Percentiles rank a stretch among this genome's conserved stretches.
Evolutionary conservation across 140 eudicot genomes (phyloP).

Genomic region (Stevia rebaudiana): DNA sequence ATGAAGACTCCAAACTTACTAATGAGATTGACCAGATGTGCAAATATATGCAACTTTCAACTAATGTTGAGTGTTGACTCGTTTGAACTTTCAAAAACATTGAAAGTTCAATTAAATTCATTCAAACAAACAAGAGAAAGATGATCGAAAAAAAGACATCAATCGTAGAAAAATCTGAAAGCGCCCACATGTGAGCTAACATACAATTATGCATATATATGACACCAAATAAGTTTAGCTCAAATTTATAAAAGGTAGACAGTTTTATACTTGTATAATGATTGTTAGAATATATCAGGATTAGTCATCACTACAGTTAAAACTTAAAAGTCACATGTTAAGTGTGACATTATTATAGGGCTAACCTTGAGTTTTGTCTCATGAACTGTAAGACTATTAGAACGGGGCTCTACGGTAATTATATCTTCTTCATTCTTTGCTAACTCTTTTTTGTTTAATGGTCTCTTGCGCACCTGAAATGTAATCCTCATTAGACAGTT

Average conservation of each 20-base stretch:
- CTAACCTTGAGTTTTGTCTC: conserved; percentile 64
- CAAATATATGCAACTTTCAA: background rate
- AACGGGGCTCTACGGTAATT: conserved; percentile 47
- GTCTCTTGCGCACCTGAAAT: conserved; percentile 93
- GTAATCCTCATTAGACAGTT: conserved; percentile 7
- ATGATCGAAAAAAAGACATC: background rate
- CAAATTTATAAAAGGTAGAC: background rate
- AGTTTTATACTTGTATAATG: background rate
- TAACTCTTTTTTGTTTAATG: conserved; percentile 87
- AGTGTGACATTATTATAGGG: background rate
- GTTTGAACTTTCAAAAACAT: background rate
- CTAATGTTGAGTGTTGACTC: conserved; percentile 12
- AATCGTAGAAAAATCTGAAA: background rate
- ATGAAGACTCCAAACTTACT: background rate
- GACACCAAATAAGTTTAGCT: background rate
- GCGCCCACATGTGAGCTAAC: background rate
- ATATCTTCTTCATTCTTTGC: conserved; percentile 97
- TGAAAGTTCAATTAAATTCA: background rate
- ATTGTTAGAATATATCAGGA: too few species aligned
- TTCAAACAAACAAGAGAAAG: background rate
- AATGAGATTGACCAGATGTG: background rate
- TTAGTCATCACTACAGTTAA: too few species aligned
- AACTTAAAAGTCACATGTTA: background rate
- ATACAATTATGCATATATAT: background rate
- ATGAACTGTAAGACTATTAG: conserved; percentile 33